phyloP scores from a whole-genome alignment of 139 green algal genomes.

The Chlorella vulgaris region DNA sequence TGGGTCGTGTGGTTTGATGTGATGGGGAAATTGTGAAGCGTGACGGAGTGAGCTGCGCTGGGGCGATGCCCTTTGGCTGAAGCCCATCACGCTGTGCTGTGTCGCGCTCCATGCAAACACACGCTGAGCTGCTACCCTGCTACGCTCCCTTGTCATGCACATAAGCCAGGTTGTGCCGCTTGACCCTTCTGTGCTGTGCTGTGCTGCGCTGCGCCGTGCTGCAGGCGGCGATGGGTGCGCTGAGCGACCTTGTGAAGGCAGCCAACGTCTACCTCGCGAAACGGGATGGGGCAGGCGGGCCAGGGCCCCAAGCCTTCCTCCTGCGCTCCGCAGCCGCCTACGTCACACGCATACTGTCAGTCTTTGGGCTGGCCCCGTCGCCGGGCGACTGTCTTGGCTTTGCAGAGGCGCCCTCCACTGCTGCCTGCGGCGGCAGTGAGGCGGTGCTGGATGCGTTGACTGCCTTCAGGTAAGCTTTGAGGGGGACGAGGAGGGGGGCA shows the following conservation, averaged over 20 bases:
- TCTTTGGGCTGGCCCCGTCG: constrained; percentile 77
- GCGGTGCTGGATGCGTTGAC: constrained; percentile 76
- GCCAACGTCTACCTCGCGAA: constrained; percentile 87
- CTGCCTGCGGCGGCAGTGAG: constrained; percentile 25
- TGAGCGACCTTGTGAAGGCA: constrained; percentile 81
- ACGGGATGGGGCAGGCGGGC: constrained; percentile 35
- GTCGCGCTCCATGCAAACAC: too few relatives aligned
- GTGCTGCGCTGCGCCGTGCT: neutral
- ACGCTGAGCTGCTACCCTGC: too few relatives aligned
- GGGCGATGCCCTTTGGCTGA: too few relatives aligned
- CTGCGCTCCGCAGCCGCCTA: constrained; percentile 73
- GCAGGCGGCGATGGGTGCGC: constrained; percentile 70
- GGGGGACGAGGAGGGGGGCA: too few relatives aligned
- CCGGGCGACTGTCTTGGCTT: constrained; percentile 62
- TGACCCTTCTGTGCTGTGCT: neutral
- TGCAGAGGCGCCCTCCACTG: constrained; percentile 13
- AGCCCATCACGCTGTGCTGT: too few relatives aligned
- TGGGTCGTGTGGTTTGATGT: neutral
- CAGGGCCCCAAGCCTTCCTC: constrained; percentile 71
- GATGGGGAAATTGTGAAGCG: neutral
- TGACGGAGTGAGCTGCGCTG: too few relatives aligned
- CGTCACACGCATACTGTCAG: constrained; percentile 82
- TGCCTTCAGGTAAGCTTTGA: constrained; percentile 76
- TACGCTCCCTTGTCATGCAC: too few relatives aligned
- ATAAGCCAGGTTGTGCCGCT: neutral